Evolutionary conservation across 257 asterid genomes (phyloP).

Genomic region (Haberlea rhodopensis): DNA sequence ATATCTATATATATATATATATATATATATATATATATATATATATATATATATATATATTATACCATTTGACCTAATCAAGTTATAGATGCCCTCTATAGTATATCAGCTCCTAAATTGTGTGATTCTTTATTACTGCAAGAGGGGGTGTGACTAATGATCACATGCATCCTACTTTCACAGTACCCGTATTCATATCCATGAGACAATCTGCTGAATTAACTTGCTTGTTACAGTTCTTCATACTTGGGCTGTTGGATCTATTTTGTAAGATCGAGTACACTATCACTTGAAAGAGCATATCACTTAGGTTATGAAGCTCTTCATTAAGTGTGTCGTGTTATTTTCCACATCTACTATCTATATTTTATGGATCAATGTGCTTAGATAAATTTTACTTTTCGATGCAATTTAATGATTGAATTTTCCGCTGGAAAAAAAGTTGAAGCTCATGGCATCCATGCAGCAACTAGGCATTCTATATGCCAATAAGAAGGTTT

Average conservation of each 20-base stretch:
- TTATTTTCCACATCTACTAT: not conserved
- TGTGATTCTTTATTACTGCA: not conserved
- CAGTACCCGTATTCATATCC: not conserved
- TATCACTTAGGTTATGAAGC: not conserved
- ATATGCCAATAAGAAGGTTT: not conserved
- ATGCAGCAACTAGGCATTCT: slow-evolving; percentile 4
- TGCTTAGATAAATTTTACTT: not conserved
- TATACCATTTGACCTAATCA: not conserved
- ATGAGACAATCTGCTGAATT: slow-evolving; percentile 7
- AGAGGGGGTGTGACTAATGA: not conserved
- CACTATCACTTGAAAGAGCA: not conserved
- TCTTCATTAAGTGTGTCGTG: not conserved
- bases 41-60: too few relatives aligned
- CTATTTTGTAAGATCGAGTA: not conserved
- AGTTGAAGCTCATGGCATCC: slow-evolving; percentile 6
- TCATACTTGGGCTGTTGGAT: slow-evolving; percentile 2
- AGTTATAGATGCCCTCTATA: not conserved
- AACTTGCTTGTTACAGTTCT: not conserved
- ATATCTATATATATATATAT: too few relatives aligned
- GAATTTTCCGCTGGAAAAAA: slow-evolving; percentile 14
- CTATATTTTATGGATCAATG: not conserved
- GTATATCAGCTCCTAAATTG: not conserved
- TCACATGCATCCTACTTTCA: not conserved
- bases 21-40: too few relatives aligned
- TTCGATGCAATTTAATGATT: not conserved